Evolutionary conservation across 495 filamentous ascomycete species (phyloP).

Genomic region (Talaromyces adpressus): DNA sequence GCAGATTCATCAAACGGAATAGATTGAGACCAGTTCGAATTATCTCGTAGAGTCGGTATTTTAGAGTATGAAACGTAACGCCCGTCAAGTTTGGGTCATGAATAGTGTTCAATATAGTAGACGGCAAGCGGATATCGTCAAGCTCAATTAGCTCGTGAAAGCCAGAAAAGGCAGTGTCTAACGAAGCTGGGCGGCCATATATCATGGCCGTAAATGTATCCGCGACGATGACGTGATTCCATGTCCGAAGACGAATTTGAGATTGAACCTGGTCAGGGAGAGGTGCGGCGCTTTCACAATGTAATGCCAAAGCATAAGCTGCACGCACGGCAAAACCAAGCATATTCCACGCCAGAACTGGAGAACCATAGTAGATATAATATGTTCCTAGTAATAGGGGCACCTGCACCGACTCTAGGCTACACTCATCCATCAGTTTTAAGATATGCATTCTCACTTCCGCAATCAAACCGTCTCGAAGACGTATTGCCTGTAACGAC

Average conservation of each 20-base stretch:
- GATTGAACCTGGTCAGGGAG: background rate
- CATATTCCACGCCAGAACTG: constrained; percentile 1
- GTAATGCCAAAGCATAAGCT: constrained; percentile 1
- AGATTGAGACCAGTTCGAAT: background rate
- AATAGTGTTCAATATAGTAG: background rate
- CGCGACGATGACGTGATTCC: background rate
- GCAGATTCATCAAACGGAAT: background rate
- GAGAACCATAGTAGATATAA: constrained; percentile 1
- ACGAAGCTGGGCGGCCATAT: background rate
- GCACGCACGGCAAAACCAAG: background rate
- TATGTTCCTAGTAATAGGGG: constrained; percentile 26
- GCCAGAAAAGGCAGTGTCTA: constrained; percentile 1
- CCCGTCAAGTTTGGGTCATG: background rate
- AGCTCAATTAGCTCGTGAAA: constrained; percentile 1
- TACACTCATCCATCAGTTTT: constrained; percentile 17
- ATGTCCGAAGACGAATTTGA: constrained; percentile 1
- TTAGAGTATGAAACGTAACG: background rate
- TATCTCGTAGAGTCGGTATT: constrained; percentile 1
- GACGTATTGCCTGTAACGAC: background rate
- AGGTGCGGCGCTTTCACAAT: background rate
- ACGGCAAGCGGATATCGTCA: background rate
- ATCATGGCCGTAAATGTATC: constrained; percentile 1
- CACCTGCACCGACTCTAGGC: constrained; percentile 26
- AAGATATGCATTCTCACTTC: constrained; percentile 7
- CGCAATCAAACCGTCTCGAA: constrained; percentile 1